Conservation (phyloP, 2,329 filamentous ascomycete species). For the Lecanicillium sp. region DNA sequence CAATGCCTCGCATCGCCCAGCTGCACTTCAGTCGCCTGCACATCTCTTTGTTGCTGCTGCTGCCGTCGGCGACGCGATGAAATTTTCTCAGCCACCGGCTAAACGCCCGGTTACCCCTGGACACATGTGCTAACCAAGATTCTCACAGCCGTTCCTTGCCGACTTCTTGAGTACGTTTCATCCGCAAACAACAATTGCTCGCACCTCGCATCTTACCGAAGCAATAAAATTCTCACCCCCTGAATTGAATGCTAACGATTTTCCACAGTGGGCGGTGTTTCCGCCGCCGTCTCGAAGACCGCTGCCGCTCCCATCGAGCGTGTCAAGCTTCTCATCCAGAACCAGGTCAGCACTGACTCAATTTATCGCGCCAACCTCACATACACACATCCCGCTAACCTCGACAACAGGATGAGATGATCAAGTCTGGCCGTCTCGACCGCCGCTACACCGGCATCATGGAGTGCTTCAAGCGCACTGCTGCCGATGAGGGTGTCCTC, state of each 20-base stretch:
- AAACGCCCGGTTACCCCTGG: slow-evolving; percentile 6
- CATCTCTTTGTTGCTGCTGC: background rate
- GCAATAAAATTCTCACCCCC: background rate
- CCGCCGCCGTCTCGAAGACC: slow-evolving; percentile 99
- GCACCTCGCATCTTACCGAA: background rate
- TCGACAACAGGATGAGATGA: slow-evolving; percentile 87
- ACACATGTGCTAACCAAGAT: slow-evolving; percentile 29
- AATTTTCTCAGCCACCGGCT: slow-evolving; percentile 12
- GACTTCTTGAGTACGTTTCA: slow-evolving; percentile 93
- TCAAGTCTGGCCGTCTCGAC: slow-evolving; percentile 97
- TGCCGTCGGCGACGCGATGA: slow-evolving; percentile 8
- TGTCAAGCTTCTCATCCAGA: slow-evolving; percentile 99
- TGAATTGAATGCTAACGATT: slow-evolving; percentile 18
- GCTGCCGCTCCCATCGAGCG: slow-evolving; percentile 99
- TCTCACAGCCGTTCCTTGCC: slow-evolving; percentile 76
- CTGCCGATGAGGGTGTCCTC: slow-evolving; percentile 84
- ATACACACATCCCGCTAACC: too few species aligned
- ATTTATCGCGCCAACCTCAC: slow-evolving; percentile 2
- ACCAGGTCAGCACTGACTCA: slow-evolving; percentile 67
- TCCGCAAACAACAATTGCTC: slow-evolving; percentile 4
- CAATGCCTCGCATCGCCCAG: background rate
- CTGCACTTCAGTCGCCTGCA: background rate
- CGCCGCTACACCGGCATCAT: slow-evolving; percentile 89
- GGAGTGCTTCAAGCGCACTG: slow-evolving; percentile 95
- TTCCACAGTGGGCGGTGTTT: slow-evolving; percentile 93